A percentile compares a stretch with the other conserved stretches of the same genome.
Conservation (phyloP, 139 green algal species). For the Coccomyxa sp. region DNA sequence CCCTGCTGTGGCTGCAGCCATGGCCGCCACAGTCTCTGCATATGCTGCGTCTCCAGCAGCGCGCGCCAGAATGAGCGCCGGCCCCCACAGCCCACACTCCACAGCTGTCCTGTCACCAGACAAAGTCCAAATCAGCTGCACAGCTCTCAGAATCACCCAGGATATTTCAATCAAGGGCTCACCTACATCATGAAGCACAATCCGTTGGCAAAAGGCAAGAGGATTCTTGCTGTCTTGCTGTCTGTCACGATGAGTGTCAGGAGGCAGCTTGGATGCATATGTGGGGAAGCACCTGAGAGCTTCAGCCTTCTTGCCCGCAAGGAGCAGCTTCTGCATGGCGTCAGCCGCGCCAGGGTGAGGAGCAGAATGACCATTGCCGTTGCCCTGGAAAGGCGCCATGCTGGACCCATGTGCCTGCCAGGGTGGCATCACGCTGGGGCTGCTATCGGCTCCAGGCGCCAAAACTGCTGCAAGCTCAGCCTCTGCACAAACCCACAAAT, state of each 20-base stretch:
- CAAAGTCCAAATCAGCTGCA: too few species aligned
- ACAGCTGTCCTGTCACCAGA: constrained; percentile 31
- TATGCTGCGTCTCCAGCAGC: constrained; percentile 24
- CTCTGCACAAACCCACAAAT: neutral
- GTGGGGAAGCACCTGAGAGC: constrained; percentile 38
- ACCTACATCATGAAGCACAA: too few species aligned
- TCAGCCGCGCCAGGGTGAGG: constrained; percentile 16
- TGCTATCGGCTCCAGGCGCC: neutral
- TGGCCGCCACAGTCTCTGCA: constrained; percentile 22
- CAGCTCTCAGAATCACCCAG: neutral
- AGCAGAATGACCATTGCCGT: constrained; percentile 23
- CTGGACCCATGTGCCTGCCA: too few species aligned
- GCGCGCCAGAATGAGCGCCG: constrained; percentile 64
- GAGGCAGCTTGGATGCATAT: too few species aligned
- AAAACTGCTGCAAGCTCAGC: constrained; percentile 3
- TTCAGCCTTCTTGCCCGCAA: constrained; percentile 37
- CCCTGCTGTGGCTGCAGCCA: constrained; percentile 29
- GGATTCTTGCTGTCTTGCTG: too few species aligned
- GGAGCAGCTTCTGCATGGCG: constrained; percentile 53
- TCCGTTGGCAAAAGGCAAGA: too few species aligned
- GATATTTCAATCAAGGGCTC: neutral
- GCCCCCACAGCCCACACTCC: constrained; percentile 49
- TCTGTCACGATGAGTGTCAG: neutral
- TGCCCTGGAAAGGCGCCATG: neutral
- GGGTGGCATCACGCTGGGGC: too few species aligned